phyloP scores from a whole-genome alignment of 768 basidiomycete species.

The Mycena alexandri region DNA sequence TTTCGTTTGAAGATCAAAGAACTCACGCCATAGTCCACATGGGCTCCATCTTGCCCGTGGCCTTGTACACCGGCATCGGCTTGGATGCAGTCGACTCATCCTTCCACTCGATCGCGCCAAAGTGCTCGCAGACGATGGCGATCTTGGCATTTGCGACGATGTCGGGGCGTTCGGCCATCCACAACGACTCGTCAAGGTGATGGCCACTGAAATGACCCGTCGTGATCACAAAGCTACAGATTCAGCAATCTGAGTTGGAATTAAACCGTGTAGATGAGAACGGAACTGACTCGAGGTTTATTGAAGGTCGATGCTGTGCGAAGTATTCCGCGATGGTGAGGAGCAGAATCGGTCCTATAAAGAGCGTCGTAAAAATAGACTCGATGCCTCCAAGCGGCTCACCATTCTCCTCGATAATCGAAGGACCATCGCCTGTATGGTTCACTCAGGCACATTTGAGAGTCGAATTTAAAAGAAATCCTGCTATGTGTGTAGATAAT shows the following conservation, averaged over 20 bases:
- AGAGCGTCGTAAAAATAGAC: neutral
- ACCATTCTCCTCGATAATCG: constrained; percentile 50
- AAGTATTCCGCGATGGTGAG: constrained; percentile 48
- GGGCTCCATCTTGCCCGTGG: constrained; percentile 47
- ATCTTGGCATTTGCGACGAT: constrained; percentile 44
- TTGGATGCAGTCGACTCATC: constrained; percentile 38
- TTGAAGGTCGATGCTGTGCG: constrained; percentile 38
- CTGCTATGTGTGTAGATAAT: constrained; percentile 48
- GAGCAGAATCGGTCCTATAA: constrained; percentile 44
- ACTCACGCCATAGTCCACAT: constrained; percentile 52
- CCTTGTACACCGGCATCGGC: constrained; percentile 42
- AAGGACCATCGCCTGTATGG: constrained; percentile 46
- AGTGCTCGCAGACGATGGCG: constrained; percentile 48
- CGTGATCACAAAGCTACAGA: constrained; percentile 45
- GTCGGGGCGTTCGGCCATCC: constrained; percentile 45
- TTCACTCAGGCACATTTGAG: neutral
- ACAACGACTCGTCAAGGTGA: constrained; percentile 45
- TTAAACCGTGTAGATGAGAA: too few species aligned
- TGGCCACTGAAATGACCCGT: constrained; percentile 49
- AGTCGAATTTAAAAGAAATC: neutral
- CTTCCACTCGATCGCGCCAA: constrained; percentile 49
- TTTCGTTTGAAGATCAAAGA: neutral
- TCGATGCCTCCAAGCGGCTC: neutral
- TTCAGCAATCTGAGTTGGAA: neutral
- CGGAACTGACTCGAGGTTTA: constrained; percentile 45